Percentiles rank a stretch among this genome's conserved stretches.
Evolutionary conservation across 768 basidiomycete species (phyloP).

Genomic region (Lentinula raphanica): DNA sequence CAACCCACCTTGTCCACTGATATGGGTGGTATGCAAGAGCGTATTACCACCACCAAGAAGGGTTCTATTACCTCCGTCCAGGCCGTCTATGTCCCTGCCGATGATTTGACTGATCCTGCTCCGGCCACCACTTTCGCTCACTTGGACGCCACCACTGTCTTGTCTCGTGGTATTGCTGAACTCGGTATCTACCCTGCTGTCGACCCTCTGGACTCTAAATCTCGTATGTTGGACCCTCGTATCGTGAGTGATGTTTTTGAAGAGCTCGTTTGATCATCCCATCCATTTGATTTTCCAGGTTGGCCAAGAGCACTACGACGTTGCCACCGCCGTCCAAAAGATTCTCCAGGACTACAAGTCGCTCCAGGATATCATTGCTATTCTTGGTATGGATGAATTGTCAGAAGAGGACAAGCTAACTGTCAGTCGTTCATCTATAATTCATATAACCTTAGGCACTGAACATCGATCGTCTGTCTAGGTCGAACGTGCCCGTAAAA

Average conservation of each 20-base stretch:
- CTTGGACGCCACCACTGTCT: constrained; percentile 99
- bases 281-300: constrained; percentile 41
- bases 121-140: constrained; percentile 99
- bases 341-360: constrained; percentile 97
- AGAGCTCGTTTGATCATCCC: constrained; percentile 1
- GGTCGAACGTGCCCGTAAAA: constrained; percentile 98
- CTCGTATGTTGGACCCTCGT: constrained; percentile 99
- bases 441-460: no score
- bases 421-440: constrained; percentile 41
- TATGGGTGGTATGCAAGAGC: constrained; percentile 99
- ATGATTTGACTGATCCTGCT: constrained; percentile 99
- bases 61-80: constrained; percentile 99
- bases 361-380: constrained; percentile 99
- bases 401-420: constrained; percentile 99
- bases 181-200: constrained; percentile 99
- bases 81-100: constrained; percentile 99
- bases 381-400: constrained; percentile 99
- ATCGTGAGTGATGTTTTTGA: constrained; percentile 55
- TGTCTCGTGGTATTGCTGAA: constrained; percentile 98
- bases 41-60: constrained; percentile 99
- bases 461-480: constrained; percentile 23
- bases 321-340: constrained; percentile 96
- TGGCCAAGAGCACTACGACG: constrained; percentile 89
- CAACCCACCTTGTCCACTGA: constrained; percentile 99
- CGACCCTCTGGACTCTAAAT: constrained; percentile 98